phyloP scores from a whole-genome alignment of 495 filamentous ascomycete genomes.

The Hypoxylon lenormandii region DNA sequence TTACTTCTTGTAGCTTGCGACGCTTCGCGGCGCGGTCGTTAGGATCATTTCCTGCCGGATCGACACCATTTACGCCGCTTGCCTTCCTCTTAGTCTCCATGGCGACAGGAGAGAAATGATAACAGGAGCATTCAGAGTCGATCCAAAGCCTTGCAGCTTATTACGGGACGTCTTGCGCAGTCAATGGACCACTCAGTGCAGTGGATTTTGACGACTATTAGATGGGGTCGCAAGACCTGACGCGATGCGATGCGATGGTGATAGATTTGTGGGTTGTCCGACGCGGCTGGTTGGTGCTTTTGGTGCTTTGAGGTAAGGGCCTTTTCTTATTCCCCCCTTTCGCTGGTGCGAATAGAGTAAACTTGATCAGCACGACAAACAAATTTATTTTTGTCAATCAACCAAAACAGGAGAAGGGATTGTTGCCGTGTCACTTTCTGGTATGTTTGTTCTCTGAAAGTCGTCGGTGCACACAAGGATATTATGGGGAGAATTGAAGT shows the following conservation, averaged over 20 bases:
- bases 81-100: slow-evolving; percentile 81
- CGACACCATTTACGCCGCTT: slow-evolving; percentile 54
- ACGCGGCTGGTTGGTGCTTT: slow-evolving; percentile 38
- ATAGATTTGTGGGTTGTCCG: slow-evolving; percentile 39
- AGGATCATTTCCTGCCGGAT: slow-evolving; percentile 51
- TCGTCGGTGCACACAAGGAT: slow-evolving; percentile 31
- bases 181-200: slow-evolving; percentile 24
- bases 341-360: neutral
- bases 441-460: neutral
- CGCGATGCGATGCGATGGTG: slow-evolving; percentile 43
- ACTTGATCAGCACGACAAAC: slow-evolving; percentile 1
- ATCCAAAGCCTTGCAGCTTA: slow-evolving; percentile 1
- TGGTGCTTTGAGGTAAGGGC: slow-evolving; percentile 5
- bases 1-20: slow-evolving; percentile 52
- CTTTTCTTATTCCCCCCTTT: slow-evolving; percentile 10
- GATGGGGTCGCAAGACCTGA: slow-evolving; percentile 34
- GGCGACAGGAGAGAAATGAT: slow-evolving; percentile 26
- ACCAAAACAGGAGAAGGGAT: neutral
- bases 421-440: neutral
- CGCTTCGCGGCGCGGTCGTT: slow-evolving; percentile 71
- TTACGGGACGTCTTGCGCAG: neutral
- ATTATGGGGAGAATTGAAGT: slow-evolving; percentile 38
- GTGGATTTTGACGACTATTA: slow-evolving; percentile 4
- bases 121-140: slow-evolving; percentile 23
- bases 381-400: neutral